Percentiles rank a stretch among this genome's conserved stretches.
phyloP scores from a whole-genome alignment of 2,329 filamentous ascomycete species.

The Dothideomycetidae sp. region DNA sequence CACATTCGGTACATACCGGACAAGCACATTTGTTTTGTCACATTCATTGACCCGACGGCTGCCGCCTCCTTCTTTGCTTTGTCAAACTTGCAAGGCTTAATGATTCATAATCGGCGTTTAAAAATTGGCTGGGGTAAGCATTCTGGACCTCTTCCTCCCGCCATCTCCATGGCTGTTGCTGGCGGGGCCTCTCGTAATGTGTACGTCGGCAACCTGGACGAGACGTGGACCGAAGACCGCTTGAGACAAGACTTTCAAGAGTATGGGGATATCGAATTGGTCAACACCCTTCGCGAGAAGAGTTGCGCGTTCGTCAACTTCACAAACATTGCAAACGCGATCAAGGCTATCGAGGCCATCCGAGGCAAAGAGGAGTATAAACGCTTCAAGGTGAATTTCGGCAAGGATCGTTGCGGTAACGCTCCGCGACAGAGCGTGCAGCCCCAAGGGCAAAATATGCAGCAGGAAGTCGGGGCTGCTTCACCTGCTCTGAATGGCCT shows the following conservation, averaged over 20 bases:
- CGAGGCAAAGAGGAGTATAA: slow-evolving; percentile 91
- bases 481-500: not conserved
- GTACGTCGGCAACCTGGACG: slow-evolving; percentile 93
- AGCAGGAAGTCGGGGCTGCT: slow-evolving; percentile 34
- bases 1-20: slow-evolving; percentile 98
- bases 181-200: slow-evolving; percentile 97
- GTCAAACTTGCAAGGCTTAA: slow-evolving; percentile 91
- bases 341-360: slow-evolving; percentile 96
- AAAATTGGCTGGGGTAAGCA: slow-evolving; percentile 99
- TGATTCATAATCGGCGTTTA: slow-evolving; percentile 95
- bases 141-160: slow-evolving; percentile 86
- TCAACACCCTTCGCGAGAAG: slow-evolving; percentile 95
- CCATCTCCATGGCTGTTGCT: slow-evolving; percentile 89
- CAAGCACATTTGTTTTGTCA: slow-evolving; percentile 99
- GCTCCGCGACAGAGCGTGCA: slow-evolving; percentile 72
- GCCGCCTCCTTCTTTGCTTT: slow-evolving; percentile 95
- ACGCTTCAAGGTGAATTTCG: slow-evolving; percentile 99
- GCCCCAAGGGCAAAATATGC: slow-evolving; percentile 40
- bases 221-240: slow-evolving; percentile 93
- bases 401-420: slow-evolving; percentile 96
- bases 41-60: slow-evolving; percentile 95
- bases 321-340: slow-evolving; percentile 98
- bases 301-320: slow-evolving; percentile 99
- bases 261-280: slow-evolving; percentile 92
- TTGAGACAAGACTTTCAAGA: slow-evolving; percentile 93